phyloP scores from a whole-genome alignment of 257 asterid genomes.

The Fraxinus americana region DNA sequence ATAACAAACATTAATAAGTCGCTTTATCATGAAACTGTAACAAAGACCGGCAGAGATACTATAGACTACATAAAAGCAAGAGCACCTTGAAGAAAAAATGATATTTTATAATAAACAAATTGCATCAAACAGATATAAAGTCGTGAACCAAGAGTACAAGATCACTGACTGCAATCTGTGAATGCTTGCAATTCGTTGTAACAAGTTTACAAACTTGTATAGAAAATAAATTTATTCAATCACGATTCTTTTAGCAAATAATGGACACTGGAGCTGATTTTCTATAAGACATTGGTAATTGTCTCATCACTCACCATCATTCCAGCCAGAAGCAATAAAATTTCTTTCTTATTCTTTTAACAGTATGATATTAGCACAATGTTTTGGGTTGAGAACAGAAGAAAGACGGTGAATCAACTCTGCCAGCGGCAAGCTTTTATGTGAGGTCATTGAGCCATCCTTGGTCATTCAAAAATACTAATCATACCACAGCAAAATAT shows the following conservation, averaged over 20 bases:
- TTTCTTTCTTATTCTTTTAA: too few species aligned
- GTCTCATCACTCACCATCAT: not conserved
- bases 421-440: too few species aligned
- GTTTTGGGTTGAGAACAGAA: too few species aligned
- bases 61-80: not conserved
- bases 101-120: too few species aligned
- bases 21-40: not conserved
- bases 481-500: too few species aligned
- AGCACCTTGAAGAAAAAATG: not conserved
- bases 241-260: not conserved
- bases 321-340: not conserved
- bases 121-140: not conserved
- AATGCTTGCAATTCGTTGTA: not conserved
- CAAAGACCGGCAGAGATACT: not conserved
- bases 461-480: too few species aligned
- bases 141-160: not conserved
- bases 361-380: too few species aligned
- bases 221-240: not conserved
- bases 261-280: not conserved
- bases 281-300: not conserved
- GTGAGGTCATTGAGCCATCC: too few species aligned
- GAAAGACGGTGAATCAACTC: too few species aligned
- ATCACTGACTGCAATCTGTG: not conserved
- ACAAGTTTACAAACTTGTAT: not conserved
- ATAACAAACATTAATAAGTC: not conserved